These are phyloP conservation scores for Acanthamoeba triangularis DNA, from an alignment of 208 protist species.

Conservation along the genomic window DNA sequence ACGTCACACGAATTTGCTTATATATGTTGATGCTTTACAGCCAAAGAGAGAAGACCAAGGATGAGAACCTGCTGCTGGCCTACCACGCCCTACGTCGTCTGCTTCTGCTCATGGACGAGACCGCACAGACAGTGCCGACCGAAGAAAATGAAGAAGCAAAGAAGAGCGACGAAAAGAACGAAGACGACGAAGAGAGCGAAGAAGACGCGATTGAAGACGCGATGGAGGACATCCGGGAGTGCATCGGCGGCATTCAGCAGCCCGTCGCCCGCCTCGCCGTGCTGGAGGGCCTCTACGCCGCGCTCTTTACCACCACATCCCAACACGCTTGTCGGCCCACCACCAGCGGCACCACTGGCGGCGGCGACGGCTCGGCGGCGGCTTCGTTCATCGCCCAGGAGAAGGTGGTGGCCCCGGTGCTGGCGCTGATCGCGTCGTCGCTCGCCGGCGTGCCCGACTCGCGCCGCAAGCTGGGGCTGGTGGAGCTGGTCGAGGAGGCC, in stretches of 20 bases:
- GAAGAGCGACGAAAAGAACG: background rate
- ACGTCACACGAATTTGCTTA: too few species aligned
- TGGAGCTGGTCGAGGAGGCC: conserved; percentile 1
- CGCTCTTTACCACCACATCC: background rate
- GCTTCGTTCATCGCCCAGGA: background rate
- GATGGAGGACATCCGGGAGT: conserved; percentile 1
- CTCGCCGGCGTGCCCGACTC: background rate
- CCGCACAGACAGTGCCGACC: background rate
- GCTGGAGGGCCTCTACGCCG: background rate
- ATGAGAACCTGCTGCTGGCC: conserved; percentile 32
- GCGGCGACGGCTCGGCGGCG: background rate
- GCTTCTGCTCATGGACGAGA: background rate
- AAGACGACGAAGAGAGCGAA: background rate
- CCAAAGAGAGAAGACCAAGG: background rate
- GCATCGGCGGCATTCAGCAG: conserved; percentile 19
- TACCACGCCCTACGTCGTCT: conserved; percentile 1
- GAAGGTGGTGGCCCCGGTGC: background rate
- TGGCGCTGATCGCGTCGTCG: background rate
- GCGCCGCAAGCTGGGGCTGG: background rate
- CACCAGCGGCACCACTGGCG: too few species aligned
- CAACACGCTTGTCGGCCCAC: background rate
- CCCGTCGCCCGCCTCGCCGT: conserved; percentile 1
- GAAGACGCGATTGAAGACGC: background rate
- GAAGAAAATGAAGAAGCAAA: background rate
- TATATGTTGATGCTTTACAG: too few species aligned